These are phyloP conservation scores for Bidens hawaiensis DNA, from an alignment of 140 eudicot genomes.

Conservation along the genomic window DNA sequence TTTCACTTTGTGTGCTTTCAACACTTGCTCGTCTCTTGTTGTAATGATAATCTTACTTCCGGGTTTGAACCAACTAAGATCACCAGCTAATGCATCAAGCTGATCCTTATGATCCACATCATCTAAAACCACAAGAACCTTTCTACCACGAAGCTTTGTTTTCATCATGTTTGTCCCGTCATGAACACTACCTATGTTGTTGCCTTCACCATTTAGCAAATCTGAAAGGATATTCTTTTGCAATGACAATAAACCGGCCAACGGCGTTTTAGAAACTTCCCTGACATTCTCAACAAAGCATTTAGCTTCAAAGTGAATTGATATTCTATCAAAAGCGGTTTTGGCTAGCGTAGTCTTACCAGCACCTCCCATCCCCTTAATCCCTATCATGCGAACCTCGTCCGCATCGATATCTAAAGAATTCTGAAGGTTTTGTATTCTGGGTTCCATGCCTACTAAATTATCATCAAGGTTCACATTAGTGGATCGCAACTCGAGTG, in stretches of 20 bases:
- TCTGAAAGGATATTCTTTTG: too few species aligned
- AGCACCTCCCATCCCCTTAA: constrained; percentile 28
- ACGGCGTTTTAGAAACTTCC: background rate
- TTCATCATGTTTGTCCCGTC: too few species aligned
- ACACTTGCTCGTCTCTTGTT: too few species aligned
- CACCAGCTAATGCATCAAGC: constrained; percentile 19
- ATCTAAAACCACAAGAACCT: too few species aligned
- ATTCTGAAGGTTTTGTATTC: background rate
- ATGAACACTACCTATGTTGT: too few species aligned
- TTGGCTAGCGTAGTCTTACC: constrained; percentile 24
- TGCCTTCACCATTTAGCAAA: too few species aligned
- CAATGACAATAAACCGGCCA: background rate
- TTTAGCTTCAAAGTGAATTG: background rate
- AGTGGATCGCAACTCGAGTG: background rate
- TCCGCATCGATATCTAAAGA: background rate
- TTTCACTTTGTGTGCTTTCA: too few species aligned
- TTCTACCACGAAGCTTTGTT: too few species aligned
- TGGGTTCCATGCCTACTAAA: constrained; percentile 8
- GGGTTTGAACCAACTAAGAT: constrained; percentile 1
- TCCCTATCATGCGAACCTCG: constrained; percentile 27
- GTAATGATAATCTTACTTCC: constrained; percentile 33
- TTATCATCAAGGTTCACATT: background rate
- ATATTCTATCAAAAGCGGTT: constrained; percentile 1
- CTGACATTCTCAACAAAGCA: constrained; percentile 22
- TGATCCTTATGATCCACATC: constrained; percentile 4